Evolutionary conservation across 176 grass and related monocot species (phyloP).

Genomic region (Areca catechu): DNA sequence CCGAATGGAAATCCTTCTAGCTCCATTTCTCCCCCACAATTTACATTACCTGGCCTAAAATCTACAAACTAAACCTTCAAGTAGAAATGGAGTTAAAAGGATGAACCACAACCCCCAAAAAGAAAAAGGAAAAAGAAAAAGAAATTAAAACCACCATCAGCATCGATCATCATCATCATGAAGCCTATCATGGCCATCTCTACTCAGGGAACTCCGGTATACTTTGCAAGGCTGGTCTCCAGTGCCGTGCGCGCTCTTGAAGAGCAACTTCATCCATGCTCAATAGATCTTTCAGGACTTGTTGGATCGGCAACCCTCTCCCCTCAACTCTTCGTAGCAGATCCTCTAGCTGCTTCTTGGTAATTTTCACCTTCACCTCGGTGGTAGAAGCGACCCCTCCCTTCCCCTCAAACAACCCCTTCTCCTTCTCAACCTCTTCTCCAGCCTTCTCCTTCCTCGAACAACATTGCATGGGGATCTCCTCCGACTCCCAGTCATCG

Average conservation of each 20-base stretch:
- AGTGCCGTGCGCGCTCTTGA: constrained; percentile 15
- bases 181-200: too few relatives aligned
- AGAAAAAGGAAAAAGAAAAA: too few relatives aligned
- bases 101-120: too few relatives aligned
- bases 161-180: too few relatives aligned
- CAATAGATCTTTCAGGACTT: constrained; percentile 33
- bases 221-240: constrained; percentile 39
- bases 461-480: not conserved
- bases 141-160: too few relatives aligned
- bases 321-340: constrained; percentile 28
- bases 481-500: not conserved
- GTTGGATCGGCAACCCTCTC: constrained; percentile 18
- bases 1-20: too few relatives aligned
- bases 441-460: too few relatives aligned
- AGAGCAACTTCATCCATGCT: constrained; percentile 16
- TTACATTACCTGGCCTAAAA: too few relatives aligned
- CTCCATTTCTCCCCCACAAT: too few relatives aligned
- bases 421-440: too few relatives aligned
- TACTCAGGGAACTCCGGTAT: constrained; percentile 35
- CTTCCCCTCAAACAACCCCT: not conserved
- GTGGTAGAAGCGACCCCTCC: constrained; percentile 5
- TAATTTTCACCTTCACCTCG: constrained; percentile 54
- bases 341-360: constrained; percentile 46
- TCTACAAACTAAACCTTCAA: too few relatives aligned
- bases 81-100: too few relatives aligned